phyloP scores from a whole-genome alignment of 2,329 filamentous ascomycete species.

The Acephala macrosclerotiorum region DNA sequence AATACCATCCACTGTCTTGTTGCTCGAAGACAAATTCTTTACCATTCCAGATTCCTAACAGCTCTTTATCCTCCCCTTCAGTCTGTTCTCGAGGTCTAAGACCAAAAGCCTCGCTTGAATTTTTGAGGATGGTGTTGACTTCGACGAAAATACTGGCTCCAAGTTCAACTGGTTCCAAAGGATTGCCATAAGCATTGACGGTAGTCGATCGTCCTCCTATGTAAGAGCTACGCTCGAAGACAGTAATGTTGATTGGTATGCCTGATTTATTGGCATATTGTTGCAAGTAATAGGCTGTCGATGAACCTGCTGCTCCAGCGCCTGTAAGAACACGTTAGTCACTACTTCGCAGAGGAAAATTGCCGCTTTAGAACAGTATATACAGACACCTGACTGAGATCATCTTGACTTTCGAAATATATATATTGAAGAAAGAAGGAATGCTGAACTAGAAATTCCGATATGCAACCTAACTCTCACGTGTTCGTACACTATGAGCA shows the following conservation, averaged over 20 bases:
- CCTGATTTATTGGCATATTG: conserved; percentile 69
- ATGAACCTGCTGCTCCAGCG: conserved; percentile 87
- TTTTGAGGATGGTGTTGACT: conserved; percentile 82
- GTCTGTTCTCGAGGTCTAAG: conserved; percentile 62
- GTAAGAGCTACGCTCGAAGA: conserved; percentile 81
- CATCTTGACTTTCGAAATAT: no score
- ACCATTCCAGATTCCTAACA: conserved; percentile 87
- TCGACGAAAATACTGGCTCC: conserved; percentile 92
- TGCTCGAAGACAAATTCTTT: conserved; percentile 73
- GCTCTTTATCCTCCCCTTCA: conserved; percentile 46
- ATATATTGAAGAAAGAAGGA: no score
- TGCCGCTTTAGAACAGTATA: no score
- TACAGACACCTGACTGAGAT: background rate
- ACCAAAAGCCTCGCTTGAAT: conserved; percentile 75
- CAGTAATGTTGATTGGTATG: conserved; percentile 76
- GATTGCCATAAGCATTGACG: conserved; percentile 76
- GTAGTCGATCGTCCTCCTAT: conserved; percentile 90
- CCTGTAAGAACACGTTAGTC: conserved; percentile 57
- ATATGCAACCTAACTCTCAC: background rate
- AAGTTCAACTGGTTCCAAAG: conserved; percentile 76
- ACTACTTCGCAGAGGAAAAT: background rate
- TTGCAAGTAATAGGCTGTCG: conserved; percentile 82
- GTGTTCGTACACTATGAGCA: background rate
- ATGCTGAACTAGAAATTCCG: background rate
- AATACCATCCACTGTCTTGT: conserved; percentile 65